A percentile compares a stretch with the other conserved stretches of the same genome.
Conservation (phyloP, 352 stramenopile species). For the Blastocystis sp. region DNA sequence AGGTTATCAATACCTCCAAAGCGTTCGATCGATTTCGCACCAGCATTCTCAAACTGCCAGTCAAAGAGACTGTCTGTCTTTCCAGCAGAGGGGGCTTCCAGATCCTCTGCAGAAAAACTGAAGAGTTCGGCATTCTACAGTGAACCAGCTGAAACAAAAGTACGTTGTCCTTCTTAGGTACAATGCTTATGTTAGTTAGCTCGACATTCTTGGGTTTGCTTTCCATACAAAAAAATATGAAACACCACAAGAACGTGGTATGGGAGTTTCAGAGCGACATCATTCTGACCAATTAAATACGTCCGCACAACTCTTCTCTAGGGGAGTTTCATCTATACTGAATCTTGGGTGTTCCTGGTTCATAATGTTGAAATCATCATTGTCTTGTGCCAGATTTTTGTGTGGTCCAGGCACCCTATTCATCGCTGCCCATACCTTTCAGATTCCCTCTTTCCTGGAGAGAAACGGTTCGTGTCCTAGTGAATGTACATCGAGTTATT, state of each 20-base stretch:
- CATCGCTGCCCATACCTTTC: neutral
- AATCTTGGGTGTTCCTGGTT: neutral
- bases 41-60: conserved; percentile 55
- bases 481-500: neutral
- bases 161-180: neutral
- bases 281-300: neutral
- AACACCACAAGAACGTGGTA: neutral
- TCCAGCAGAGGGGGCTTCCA: neutral
- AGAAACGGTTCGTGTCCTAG: neutral
- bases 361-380: neutral
- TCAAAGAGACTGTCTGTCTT: conserved; percentile 61
- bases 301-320: neutral
- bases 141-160: neutral
- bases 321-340: neutral
- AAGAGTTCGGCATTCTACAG: conserved; percentile 38
- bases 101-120: neutral
- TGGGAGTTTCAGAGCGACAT: conserved; percentile 11
- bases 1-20: conserved; percentile 55
- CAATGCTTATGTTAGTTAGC: conserved; percentile 38
- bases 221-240: conserved; percentile 56
- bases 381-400: neutral
- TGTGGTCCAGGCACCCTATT: neutral
- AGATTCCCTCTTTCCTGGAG: neutral
- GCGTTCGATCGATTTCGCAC: neutral
- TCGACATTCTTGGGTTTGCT: conserved; percentile 47